phyloP scores from a whole-genome alignment of 2,329 filamentous ascomycete species.

The Beauveria medogensis region DNA sequence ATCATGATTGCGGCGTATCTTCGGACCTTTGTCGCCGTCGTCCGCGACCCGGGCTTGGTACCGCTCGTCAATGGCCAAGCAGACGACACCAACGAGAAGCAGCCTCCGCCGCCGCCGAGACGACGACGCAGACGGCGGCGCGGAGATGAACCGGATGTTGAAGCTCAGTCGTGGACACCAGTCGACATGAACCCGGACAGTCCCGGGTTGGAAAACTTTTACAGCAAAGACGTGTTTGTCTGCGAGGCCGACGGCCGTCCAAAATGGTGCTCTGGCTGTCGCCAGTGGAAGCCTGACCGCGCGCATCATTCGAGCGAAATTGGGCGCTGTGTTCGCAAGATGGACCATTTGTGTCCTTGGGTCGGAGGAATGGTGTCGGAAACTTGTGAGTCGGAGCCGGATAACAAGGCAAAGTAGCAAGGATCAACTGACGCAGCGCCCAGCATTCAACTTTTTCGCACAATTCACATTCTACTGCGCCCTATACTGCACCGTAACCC shows the following conservation, averaged over 20 bases:
- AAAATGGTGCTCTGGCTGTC: slow-evolving; percentile 76
- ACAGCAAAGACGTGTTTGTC: slow-evolving; percentile 73
- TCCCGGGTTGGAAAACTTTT: slow-evolving; percentile 66
- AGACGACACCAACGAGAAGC: slow-evolving; percentile 21
- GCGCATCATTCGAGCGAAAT: slow-evolving; percentile 81
- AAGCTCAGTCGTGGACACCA: slow-evolving; percentile 24
- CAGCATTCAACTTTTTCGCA: slow-evolving; percentile 82
- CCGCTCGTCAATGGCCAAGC: slow-evolving; percentile 41
- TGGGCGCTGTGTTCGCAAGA: slow-evolving; percentile 72
- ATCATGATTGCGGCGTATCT: slow-evolving; percentile 60
- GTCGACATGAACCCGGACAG: slow-evolving; percentile 49
- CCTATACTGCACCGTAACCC: slow-evolving; percentile 55
- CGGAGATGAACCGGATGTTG: slow-evolving; percentile 13
- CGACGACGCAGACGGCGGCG: slow-evolving; percentile 14
- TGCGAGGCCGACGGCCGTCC: slow-evolving; percentile 80
- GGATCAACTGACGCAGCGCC: background rate
- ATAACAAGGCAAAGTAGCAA: background rate
- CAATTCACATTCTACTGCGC: slow-evolving; percentile 74
- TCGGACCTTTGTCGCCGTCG: slow-evolving; percentile 61
- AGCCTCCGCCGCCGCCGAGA: slow-evolving; percentile 21
- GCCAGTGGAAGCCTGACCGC: slow-evolving; percentile 81
- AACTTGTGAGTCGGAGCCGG: slow-evolving; percentile 43
- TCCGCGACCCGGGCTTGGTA: slow-evolving; percentile 64
- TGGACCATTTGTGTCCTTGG: slow-evolving; percentile 96
- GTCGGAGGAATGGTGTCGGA: slow-evolving; percentile 91